phyloP scores from a whole-genome alignment of 805 yeast genomes.

The Grigorovia humatica region DNA sequence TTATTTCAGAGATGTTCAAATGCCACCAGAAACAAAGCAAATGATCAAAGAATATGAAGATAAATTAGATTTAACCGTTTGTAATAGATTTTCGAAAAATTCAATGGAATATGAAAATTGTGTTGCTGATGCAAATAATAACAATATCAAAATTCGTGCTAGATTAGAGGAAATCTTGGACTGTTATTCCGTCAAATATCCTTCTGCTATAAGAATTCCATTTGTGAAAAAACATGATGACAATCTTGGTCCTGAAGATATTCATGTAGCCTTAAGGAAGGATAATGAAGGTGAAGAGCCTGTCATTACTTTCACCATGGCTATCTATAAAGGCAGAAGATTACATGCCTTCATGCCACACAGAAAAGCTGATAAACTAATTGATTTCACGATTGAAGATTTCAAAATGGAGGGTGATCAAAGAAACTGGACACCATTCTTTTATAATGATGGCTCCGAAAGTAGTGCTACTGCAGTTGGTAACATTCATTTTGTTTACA shows the following conservation, averaged over 20 bases:
- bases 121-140: constrained; percentile 13
- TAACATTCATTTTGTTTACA: constrained; percentile 8
- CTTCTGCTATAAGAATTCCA: constrained; percentile 6
- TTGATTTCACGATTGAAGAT: constrained; percentile 5
- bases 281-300: constrained; percentile 8
- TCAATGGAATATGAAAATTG: constrained; percentile 8
- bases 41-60: constrained; percentile 1
- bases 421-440: constrained; percentile 12
- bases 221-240: constrained; percentile 3
- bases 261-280: constrained; percentile 6
- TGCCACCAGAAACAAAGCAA: constrained; percentile 1
- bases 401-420: constrained; percentile 4
- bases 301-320: constrained; percentile 10
- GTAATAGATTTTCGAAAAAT: neutral
- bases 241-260: constrained; percentile 10
- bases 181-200: constrained; percentile 9
- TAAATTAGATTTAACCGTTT: constrained; percentile 1
- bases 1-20: constrained; percentile 3
- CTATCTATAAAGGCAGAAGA: constrained; percentile 4
- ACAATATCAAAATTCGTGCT: constrained; percentile 9
- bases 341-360: constrained; percentile 11
- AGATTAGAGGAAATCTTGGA: constrained; percentile 4
- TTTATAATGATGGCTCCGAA: constrained; percentile 3
- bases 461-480: constrained; percentile 12
- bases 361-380: constrained; percentile 6